Evolutionary conservation across 108 stramenopile species (phyloP), one percentile per base, ranked within the genome.

Genomic region (Conticribra weissflogii): DNA sequence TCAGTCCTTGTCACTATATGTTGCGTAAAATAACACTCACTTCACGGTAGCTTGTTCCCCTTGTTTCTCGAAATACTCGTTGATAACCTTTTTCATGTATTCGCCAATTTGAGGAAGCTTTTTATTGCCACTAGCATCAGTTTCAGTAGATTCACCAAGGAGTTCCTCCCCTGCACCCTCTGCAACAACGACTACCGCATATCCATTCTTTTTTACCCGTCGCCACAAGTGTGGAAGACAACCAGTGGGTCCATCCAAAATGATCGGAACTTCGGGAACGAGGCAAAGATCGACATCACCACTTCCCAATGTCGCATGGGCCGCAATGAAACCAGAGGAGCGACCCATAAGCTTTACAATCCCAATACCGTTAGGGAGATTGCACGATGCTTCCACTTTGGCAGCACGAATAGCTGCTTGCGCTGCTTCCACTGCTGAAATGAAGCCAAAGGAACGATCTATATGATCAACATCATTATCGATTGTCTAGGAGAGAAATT

Each of bases 151-250:
- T 41, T 72, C 72, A 27, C 96, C 96, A 33, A 98, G 71, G 15
- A 98, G 72, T 49, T 98, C 98, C 81, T 98, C 96, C 1, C 98
- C 98, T 5, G 98, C 98, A 2, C 98, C 98, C 71, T 99, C 98
- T 7, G 98, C 98, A 27, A 98, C 97, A 7, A 99, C 98, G 31
- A 99, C 85, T 24, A 99, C 98, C 14, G 98, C 98, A 81, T 97
- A 97, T 51, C 97, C 97, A 83, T 97, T 92, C 27, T 97, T 66
- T 59, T 89, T 87, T 45, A 98, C 86, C 36, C 86, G 76, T 45
- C 86, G 74, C 68, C 83, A 71, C 5, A 99, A 54, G 78, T 95
- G 93, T 9, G 97, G 97, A 16, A 99, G 68, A 68, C 95, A 96
- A n/a, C 97, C 98, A 15, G 71, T 79, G 2, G 81, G 68, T 27